These are phyloP conservation scores for Wickerhamomyces bisporus DNA, from an alignment of 805 yeast genomes.

Conservation along the genomic window DNA sequence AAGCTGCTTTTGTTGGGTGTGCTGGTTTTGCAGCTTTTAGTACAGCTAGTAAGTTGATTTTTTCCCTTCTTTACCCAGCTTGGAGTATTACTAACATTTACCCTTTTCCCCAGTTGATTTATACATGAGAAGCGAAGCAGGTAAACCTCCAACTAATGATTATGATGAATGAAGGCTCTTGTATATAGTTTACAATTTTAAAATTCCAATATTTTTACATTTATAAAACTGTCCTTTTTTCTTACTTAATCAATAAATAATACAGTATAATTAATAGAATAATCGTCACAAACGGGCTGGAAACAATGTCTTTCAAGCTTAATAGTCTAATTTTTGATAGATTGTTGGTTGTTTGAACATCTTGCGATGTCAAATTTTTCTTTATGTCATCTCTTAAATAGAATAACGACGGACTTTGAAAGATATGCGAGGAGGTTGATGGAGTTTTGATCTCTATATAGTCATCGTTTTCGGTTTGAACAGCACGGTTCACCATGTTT, in stretches of 20 bases:
- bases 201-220: background rate
- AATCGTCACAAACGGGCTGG: slow-evolving; percentile 1
- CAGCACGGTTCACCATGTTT: too few species aligned
- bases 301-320: background rate
- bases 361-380: background rate
- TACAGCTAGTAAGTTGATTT: slow-evolving; percentile 44
- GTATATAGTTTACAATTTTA: background rate
- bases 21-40: slow-evolving; percentile 97
- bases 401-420: too few species aligned
- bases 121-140: slow-evolving; percentile 79
- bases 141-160: slow-evolving; percentile 81
- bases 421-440: background rate
- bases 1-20: slow-evolving; percentile 86
- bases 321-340: background rate
- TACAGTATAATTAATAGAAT: slow-evolving; percentile 1
- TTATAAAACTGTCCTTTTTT: background rate
- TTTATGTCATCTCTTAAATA: too few species aligned
- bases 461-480: too few species aligned
- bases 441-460: background rate
- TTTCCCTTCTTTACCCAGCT: background rate
- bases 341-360: background rate
- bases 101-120: slow-evolving; percentile 44
- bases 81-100: slow-evolving; percentile 11
- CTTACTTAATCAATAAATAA: background rate
- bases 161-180: slow-evolving; percentile 58